Conservation (phyloP, 2,329 filamentous ascomycete genomes). For the Dactylellina leptospora region DNA sequence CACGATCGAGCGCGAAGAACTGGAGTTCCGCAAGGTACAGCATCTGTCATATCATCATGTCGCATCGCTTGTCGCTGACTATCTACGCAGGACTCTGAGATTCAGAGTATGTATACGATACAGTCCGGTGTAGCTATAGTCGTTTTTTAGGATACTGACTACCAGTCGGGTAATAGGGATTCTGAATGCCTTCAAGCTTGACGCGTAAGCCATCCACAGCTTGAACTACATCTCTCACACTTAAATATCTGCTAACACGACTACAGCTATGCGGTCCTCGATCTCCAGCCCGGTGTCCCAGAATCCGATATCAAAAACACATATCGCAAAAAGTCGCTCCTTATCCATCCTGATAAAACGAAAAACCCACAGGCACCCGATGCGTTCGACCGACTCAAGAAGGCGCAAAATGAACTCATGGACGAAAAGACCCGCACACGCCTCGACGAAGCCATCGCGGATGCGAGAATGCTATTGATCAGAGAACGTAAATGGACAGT, state of each 20-base stretch:
- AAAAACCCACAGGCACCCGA: constrained; percentile 89
- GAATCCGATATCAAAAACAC: constrained; percentile 94
- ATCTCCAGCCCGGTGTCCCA: constrained; percentile 91
- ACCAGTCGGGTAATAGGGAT: constrained; percentile 65
- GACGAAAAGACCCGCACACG: constrained; percentile 89
- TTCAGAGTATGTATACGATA: constrained; percentile 70
- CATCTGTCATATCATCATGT: background rate
- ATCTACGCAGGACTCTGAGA: constrained; percentile 80
- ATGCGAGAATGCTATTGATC: constrained; percentile 93
- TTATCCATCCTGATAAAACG: constrained; percentile 99
- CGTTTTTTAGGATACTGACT: background rate
- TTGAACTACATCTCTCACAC: constrained; percentile 5
- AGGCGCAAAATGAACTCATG: constrained; percentile 88
- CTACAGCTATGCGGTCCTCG: constrained; percentile 84
- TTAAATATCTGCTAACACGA: constrained; percentile 22
- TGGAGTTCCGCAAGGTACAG: constrained; percentile 57
- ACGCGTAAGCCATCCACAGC: constrained; percentile 66
- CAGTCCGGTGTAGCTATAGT: constrained; percentile 44
- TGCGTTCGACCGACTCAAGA: constrained; percentile 94
- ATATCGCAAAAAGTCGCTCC: constrained; percentile 97
- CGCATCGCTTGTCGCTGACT: background rate
- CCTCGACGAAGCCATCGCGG: constrained; percentile 93
- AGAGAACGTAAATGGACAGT: constrained; percentile 92
- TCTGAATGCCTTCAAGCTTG: constrained; percentile 83
- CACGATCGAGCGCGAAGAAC: constrained; percentile 56